Base-by-base conservation (phyloP, 2,329 filamentous ascomycete genomes). In the Claviceps pazoutovae region DNA sequence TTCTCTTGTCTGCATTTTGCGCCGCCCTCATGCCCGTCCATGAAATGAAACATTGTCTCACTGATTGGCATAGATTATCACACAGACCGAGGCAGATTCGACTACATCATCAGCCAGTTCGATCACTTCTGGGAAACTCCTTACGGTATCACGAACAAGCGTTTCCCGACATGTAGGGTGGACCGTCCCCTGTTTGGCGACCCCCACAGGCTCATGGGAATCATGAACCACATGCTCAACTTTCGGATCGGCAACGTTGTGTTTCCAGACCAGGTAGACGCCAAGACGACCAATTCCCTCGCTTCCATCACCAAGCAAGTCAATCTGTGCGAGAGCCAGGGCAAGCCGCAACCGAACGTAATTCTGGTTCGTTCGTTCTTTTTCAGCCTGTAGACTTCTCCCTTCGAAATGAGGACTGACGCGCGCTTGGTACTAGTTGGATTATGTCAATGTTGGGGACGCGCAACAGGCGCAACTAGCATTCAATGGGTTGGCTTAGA, bases 71-170 rank as follows among this genome's bases (percentile, higher is more conserved):
- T 74, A 80, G 85, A 89, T 64, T 87, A 77, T 57, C 61, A 74
- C 49, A 63, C 71, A 53, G 70, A 80, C 55, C 69, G 67, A 1
- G 64, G 60, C 36, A 63, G 69, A 48, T 74, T 79, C n/a, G 70
- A 77, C 26, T 86, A 82, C 61, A 78, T 86, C 51, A 70, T 84
- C 51, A 71, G 78, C 61, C 75, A 85, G 61, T 86, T 82, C 61
- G 66, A 69, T 23, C 80, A 80, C 65, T 76, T 84, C 57, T 89
- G 84, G 70, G 86, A 91, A 64, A 91, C 84, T 45, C 73, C 77
- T 0, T 90, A 76, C 66, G 80, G 85, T 56, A 79, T 82, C 55
- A 77, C 74, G 1, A 68, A 76, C 48, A 66, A 74, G 0, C 70
- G 69, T 16, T 82, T 85, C 60, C 80, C 80, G 60, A 76, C 75